Conservation (phyloP, 352 stramenopile species). For the Pythium utonaiense region DNA sequence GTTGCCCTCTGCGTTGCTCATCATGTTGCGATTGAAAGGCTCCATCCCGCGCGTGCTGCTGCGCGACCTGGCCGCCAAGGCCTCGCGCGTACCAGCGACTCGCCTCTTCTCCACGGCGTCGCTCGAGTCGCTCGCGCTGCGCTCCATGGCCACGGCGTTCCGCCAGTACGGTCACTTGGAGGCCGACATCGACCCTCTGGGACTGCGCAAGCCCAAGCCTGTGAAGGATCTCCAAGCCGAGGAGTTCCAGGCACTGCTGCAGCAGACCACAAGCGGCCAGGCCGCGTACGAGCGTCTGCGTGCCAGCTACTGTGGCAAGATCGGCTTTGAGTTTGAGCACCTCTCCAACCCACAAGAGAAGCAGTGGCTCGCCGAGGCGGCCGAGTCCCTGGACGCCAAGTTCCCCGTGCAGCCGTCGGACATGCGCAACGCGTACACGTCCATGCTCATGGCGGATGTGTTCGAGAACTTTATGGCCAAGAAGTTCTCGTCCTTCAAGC, state of each 20-base stretch:
- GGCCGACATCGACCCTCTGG: constrained; percentile 64
- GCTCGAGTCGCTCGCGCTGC: constrained; percentile 56
- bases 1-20: not conserved
- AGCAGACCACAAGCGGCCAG: constrained; percentile 29
- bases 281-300: constrained; percentile 60
- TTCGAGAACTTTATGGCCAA: constrained; percentile 87
- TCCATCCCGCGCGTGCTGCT: constrained; percentile 27
- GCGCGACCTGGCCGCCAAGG: constrained; percentile 16
- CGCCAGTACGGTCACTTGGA: constrained; percentile 75
- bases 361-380: constrained; percentile 54
- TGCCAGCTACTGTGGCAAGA: constrained; percentile 70
- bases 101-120: constrained; percentile 35
- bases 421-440: constrained; percentile 73
- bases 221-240: constrained; percentile 35
- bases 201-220: constrained; percentile 31
- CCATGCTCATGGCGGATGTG: constrained; percentile 73
- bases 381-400: constrained; percentile 37
- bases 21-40: constrained; percentile 62
- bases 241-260: constrained; percentile 59
- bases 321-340: constrained; percentile 82
- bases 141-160: constrained; percentile 69
- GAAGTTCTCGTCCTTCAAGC: constrained; percentile 86
- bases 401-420: constrained; percentile 64
- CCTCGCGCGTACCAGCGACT: constrained; percentile 15
- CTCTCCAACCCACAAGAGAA: constrained; percentile 57